These are phyloP conservation scores for Evansstolkia leycettana DNA, from an alignment of 495 filamentous ascomycete species.

Conservation along the genomic window DNA sequence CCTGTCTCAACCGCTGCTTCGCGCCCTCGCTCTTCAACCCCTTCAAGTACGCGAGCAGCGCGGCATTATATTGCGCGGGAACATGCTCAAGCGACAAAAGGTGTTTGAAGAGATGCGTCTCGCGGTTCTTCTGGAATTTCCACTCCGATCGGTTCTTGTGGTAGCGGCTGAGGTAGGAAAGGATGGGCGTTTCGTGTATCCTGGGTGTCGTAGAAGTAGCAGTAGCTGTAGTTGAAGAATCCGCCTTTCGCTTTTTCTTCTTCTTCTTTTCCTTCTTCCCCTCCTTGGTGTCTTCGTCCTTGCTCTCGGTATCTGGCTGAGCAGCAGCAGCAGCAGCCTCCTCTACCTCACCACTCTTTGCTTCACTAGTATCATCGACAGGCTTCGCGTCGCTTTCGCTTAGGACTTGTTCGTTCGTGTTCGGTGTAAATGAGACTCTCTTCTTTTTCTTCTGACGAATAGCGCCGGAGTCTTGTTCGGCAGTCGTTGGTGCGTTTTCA, in stretches of 20 bases:
- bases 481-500: background rate
- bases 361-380: slow-evolving; percentile 8
- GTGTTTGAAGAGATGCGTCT: slow-evolving; percentile 72
- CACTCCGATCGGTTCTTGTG: slow-evolving; percentile 51
- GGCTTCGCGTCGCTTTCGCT: slow-evolving; percentile 16
- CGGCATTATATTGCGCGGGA: slow-evolving; percentile 48
- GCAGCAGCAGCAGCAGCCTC: slow-evolving; percentile 4
- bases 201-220: slow-evolving; percentile 6
- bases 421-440: slow-evolving; percentile 66
- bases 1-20: slow-evolving; percentile 45
- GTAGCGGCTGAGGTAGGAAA: slow-evolving; percentile 63
- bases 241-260: slow-evolving; percentile 23
- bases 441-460: slow-evolving; percentile 33
- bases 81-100: slow-evolving; percentile 56
- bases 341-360: slow-evolving; percentile 4
- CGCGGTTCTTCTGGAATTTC: slow-evolving; percentile 91
- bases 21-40: slow-evolving; percentile 57
- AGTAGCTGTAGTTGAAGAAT: slow-evolving; percentile 10
- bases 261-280: slow-evolving; percentile 23
- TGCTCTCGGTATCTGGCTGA: slow-evolving; percentile 25
- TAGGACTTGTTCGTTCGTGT: slow-evolving; percentile 47
- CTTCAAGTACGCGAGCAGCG: slow-evolving; percentile 56
- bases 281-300: slow-evolving; percentile 13
- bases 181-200: slow-evolving; percentile 42
- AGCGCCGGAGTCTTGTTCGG: background rate